Percentiles rank a stretch among this genome's conserved stretches.
These are phyloP conservation scores for Pseudohyphozyma bogoriensis DNA, from an alignment of 768 basidiomycete genomes.

Conservation along the genomic window DNA sequence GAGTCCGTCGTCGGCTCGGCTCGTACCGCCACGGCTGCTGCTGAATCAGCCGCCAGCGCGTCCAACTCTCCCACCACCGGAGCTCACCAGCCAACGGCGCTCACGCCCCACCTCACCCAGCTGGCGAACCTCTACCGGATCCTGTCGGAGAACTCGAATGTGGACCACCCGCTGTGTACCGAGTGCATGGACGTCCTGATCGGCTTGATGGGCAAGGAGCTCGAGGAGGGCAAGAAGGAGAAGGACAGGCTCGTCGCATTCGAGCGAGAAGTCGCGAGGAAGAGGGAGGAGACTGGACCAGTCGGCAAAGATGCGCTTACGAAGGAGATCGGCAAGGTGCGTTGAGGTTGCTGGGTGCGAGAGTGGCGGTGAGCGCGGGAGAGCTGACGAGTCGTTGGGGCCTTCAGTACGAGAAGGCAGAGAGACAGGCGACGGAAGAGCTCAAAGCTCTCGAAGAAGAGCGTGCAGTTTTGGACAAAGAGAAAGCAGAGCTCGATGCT, in stretches of 20 bases:
- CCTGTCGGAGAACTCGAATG: constrained; percentile 38
- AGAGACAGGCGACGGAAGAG: constrained; percentile 49
- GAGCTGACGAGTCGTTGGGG: neutral
- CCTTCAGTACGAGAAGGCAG: constrained; percentile 20
- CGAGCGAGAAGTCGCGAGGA: constrained; percentile 36
- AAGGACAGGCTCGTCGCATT: constrained; percentile 60
- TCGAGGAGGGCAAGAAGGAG: constrained; percentile 64
- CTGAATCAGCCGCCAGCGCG: constrained; percentile 37
- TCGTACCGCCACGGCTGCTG: constrained; percentile 30
- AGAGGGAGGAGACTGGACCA: constrained; percentile 18
- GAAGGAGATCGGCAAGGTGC: constrained; percentile 58
- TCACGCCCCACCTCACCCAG: constrained; percentile 23
- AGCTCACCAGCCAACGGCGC: constrained; percentile 54
- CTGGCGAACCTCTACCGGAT: constrained; percentile 33
- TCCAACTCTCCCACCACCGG: constrained; percentile 36
- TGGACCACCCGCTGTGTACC: constrained; percentile 62
- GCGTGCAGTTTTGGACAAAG: constrained; percentile 61
- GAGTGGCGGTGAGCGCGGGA: constrained; percentile 33
- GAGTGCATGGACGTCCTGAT: constrained; percentile 84
- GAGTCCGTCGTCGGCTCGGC: constrained; percentile 43
- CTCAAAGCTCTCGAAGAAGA: constrained; percentile 67
- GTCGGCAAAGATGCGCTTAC: constrained; percentile 52
- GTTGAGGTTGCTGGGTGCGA: constrained; percentile 36
- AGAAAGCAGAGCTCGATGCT: constrained; percentile 56
- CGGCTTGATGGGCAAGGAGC: constrained; percentile 58